Evolutionary conservation across 305 asterid species (phyloP), one percentile per base, ranked within the genome.

Genomic region (Striga hermonthica): DNA sequence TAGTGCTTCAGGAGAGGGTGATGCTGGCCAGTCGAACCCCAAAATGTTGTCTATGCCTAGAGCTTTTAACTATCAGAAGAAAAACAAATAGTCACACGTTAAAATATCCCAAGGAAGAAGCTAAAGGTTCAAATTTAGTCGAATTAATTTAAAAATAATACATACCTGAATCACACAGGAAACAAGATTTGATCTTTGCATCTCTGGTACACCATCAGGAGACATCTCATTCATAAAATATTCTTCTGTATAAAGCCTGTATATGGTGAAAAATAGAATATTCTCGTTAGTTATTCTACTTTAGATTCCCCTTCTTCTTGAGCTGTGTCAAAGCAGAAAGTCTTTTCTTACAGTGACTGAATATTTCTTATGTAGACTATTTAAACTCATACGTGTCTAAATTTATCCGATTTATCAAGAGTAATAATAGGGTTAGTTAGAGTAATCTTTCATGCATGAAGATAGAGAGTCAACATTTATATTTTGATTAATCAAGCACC

Each of bases 1-100:
- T 80, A 93, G 81, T 66, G 96, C 87, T 80, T 93, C 97, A 56
- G 99, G 90, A 13, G 97, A 83, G 36, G 99, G 97, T 58, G 99
- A 81, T 79, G 97, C 85, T 40, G 89, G 96, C 99, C 99, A 90
- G 76, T 88, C 95, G 14, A 93, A 90, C 64, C 97, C 97, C 83
- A 93, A 76, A 65, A 90, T 88, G 74, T 93, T 93, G 84, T 93
- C 99, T 55, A 93, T 85, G 57, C 99, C 97, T 62, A 93, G 74
- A 37, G 99, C 91, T 80, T 90, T 93, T 69, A 93, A 79, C 99
- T 93, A 79, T 69, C 72, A 81, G 52, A 74, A 52, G 43, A 52
- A 72, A 69, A 14, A 62, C n/a, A 57, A 49, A 61, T 37, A 10
- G 60, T 73, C 40, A 9, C 68, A 72, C 52, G 60, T 64, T 45